Percentiles rank a stretch among this genome's conserved stretches.
These are phyloP conservation scores for Leccinellum albellum DNA, from an alignment of 768 basidiomycete genomes.

Conservation along the genomic window DNA sequence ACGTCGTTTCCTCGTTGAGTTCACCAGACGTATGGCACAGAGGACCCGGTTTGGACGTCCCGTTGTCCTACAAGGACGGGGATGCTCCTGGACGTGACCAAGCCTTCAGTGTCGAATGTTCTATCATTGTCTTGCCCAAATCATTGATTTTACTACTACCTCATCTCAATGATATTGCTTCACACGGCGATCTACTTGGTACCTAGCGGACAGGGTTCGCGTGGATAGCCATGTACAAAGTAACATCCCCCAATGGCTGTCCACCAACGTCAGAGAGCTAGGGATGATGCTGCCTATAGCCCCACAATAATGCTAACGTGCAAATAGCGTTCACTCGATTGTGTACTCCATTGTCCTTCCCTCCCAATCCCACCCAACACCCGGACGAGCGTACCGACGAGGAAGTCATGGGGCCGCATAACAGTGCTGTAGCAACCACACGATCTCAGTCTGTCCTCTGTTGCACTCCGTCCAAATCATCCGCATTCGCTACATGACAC, in stretches of 20 bases:
- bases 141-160: not conserved
- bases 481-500: constrained; percentile 13
- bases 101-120: not conserved
- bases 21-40: not conserved
- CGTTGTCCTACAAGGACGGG: not conserved
- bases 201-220: not conserved
- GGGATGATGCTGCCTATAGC: not conserved
- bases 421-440: not conserved
- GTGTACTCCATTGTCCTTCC: not conserved
- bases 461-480: not conserved
- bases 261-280: not conserved
- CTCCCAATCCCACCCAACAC: not conserved
- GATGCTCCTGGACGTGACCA: not conserved
- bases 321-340: not conserved
- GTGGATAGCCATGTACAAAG: not conserved
- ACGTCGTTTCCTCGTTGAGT: not conserved
- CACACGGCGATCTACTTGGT: not conserved
- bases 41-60: not conserved
- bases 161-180: not conserved
- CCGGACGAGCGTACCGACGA: not conserved
- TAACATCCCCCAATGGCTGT: not conserved
- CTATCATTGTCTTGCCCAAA: not conserved
- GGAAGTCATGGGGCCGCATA: not conserved
- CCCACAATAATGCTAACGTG: not conserved
- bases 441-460: not conserved